These are phyloP conservation scores for Rhipidocladum racemiflorum DNA, from an alignment of 176 grass and related monocot genomes.

Conservation along the genomic window DNA sequence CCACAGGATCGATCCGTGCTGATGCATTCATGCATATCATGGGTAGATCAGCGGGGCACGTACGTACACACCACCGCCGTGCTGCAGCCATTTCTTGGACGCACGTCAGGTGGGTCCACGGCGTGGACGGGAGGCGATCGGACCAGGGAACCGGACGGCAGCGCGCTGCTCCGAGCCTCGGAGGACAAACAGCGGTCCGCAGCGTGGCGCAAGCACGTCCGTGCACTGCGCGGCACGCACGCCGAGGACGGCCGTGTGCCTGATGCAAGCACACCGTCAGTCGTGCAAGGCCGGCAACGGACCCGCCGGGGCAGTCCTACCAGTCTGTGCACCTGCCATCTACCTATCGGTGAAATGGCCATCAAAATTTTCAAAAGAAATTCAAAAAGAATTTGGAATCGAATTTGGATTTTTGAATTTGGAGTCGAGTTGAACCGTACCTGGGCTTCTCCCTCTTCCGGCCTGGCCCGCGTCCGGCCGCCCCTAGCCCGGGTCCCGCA, in stretches of 20 bases:
- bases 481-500: no score
- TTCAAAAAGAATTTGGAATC: no score
- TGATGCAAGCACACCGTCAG: background rate
- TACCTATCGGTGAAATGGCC: background rate
- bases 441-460: no score
- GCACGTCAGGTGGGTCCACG: background rate
- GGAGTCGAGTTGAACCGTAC: no score
- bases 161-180: background rate
- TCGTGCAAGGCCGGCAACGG: constrained; percentile 1
- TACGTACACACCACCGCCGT: background rate
- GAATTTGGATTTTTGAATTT: no score
- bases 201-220: background rate
- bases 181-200: background rate
- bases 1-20: background rate
- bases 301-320: background rate
- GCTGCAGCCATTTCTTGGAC: background rate
- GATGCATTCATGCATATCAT: no score
- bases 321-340: background rate
- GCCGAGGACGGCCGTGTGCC: constrained; percentile 6
- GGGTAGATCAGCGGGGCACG: background rate
- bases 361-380: no score
- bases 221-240: background rate
- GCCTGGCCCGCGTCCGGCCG: no score
- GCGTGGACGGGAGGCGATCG: background rate
- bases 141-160: background rate